Conservation (phyloP, 1,139 yeast genomes). For the Wickerhamiella infanticola region DNA sequence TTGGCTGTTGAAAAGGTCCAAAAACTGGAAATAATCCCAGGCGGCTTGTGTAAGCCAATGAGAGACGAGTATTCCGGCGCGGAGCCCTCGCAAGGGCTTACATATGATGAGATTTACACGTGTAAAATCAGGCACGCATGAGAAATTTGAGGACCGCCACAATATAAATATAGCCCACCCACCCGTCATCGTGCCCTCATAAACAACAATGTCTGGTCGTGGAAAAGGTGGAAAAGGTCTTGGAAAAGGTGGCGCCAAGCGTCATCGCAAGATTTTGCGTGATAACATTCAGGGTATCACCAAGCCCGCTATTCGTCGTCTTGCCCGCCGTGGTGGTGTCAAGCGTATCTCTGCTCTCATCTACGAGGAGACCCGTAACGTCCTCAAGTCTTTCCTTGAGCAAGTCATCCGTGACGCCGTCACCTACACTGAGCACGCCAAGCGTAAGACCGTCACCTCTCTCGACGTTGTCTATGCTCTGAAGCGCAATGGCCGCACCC, state of each 20-base stretch:
- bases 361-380: conserved; percentile 98
- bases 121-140: not conserved
- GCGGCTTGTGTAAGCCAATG: not conserved
- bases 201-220: conserved; percentile 80
- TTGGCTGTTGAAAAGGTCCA: not conserved
- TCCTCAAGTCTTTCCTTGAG: conserved; percentile 88
- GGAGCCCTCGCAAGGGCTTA: not conserved
- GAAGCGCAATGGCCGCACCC: conserved; percentile 99
- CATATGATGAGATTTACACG: not conserved
- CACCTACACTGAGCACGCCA: conserved; percentile 98
- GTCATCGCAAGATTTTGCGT: conserved; percentile 99
- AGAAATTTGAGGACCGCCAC: not conserved
- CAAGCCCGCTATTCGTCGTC: conserved; percentile 99
- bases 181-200: not conserved
- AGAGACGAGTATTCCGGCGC: not conserved
- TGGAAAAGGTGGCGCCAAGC: conserved; percentile 70
- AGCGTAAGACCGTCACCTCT: conserved; percentile 99
- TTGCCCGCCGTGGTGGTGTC: conserved; percentile 99
- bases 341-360: conserved; percentile 98
- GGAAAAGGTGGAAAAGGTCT: conserved; percentile 48
- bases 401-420: conserved; percentile 98
- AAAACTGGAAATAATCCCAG: not conserved
- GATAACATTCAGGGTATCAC: conserved; percentile 99
- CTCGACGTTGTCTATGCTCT: conserved; percentile 97
- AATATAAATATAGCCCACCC: not conserved